These are phyloP conservation scores for Lolium rigidum DNA, from an alignment of 176 grass and related monocot species.

Conservation along the genomic window DNA sequence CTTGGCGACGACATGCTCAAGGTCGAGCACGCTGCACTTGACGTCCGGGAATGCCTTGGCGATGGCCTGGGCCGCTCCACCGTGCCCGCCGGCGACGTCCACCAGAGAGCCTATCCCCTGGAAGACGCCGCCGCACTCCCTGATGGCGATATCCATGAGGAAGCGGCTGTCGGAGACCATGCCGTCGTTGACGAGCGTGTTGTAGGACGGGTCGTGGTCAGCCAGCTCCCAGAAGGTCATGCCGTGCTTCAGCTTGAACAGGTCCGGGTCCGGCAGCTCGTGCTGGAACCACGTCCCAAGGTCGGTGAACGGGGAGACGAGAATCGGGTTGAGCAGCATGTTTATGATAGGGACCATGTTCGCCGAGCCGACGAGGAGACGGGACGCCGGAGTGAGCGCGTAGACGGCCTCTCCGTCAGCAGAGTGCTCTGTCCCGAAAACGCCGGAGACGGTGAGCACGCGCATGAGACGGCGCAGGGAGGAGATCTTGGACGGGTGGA, in stretches of 20 bases:
- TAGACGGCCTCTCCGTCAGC: conserved; percentile 12
- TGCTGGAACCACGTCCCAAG: conserved; percentile 5
- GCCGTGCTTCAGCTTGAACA: background rate
- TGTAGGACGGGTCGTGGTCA: background rate
- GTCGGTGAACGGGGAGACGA: background rate
- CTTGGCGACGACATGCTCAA: conserved; percentile 41
- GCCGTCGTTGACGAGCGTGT: conserved; percentile 29
- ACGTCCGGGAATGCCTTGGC: background rate
- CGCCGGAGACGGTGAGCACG: background rate
- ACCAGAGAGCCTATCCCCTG: conserved; percentile 39
- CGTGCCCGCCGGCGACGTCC: conserved; percentile 53
- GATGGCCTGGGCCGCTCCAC: conserved; percentile 12
- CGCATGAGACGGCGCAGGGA: conserved; percentile 5
- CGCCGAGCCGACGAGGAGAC: background rate
- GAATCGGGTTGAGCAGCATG: background rate
- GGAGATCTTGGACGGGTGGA: conserved; percentile 31
- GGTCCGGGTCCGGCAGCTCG: background rate
- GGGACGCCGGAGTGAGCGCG: background rate
- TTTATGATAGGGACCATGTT: background rate
- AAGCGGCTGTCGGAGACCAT: conserved; percentile 44
- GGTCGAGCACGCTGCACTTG: conserved; percentile 54
- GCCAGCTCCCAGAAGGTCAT: conserved; percentile 29
- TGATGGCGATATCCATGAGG: background rate
- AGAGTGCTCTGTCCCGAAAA: background rate
- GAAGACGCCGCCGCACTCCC: conserved; percentile 16